These are phyloP conservation scores for Penicillium roqueforti DNA, from an alignment of 495 filamentous ascomycete genomes.

Conservation along the genomic window DNA sequence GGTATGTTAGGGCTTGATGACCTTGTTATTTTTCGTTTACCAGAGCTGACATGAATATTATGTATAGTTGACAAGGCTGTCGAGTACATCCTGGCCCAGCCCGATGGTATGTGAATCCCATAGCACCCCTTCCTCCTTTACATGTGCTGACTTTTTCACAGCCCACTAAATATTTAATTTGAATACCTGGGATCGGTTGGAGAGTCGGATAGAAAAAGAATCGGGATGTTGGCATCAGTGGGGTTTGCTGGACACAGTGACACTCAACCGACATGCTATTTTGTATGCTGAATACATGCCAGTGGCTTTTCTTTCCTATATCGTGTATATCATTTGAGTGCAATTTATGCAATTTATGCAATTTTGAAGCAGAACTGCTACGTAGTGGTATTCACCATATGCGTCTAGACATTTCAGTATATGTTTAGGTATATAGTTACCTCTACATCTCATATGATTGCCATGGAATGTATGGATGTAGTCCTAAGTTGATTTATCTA, in stretches of 20 bases:
- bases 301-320: conserved; percentile 38
- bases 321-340: conserved; percentile 50
- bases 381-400: background rate
- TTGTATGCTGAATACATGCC: conserved; percentile 43
- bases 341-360: conserved; percentile 46
- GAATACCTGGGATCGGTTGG: conserved; percentile 25
- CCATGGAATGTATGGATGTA: background rate
- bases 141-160: conserved; percentile 20
- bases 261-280: conserved; percentile 26
- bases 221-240: conserved; percentile 34
- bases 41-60: conserved; percentile 16
- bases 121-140: background rate
- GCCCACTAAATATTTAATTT: conserved; percentile 44
- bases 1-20: conserved; percentile 56
- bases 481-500: background rate
- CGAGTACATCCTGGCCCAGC: conserved; percentile 90
- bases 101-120: conserved; percentile 59
- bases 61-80: conserved; percentile 86
- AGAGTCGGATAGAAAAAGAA: conserved; percentile 39
- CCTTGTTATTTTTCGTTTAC: background rate
- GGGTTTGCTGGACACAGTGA: conserved; percentile 19
- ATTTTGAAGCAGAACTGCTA: conserved; percentile 24
- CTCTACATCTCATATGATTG: background rate
- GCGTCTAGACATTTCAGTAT: background rate
- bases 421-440: background rate